Conservation (phyloP, 768 basidiomycete genomes). For the Serendipita sp. region DNA sequence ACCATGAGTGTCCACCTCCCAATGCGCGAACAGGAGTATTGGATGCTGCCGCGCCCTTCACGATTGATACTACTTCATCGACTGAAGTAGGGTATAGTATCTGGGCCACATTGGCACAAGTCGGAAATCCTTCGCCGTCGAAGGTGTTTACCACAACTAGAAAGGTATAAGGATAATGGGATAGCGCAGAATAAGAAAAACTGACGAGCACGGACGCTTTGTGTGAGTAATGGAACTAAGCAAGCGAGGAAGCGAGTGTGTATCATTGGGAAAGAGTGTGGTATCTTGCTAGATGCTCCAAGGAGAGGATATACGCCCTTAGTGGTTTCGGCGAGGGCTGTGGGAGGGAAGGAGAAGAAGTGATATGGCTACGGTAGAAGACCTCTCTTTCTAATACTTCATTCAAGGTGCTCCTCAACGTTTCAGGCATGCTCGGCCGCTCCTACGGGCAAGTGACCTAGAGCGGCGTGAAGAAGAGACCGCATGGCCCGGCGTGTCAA, state of each 20-base stretch:
- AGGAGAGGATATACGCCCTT: no score
- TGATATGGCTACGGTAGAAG: no score
- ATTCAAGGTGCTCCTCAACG: no score
- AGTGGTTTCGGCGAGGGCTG: no score
- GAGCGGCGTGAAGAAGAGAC: no score
- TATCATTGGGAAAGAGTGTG: neutral
- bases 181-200: neutral
- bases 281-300: no score
- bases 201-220: neutral
- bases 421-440: no score
- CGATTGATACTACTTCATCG: constrained; percentile 7
- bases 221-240: neutral
- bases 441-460: no score
- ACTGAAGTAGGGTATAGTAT: constrained; percentile 6
- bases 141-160: constrained; percentile 7
- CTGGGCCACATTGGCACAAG: constrained; percentile 8
- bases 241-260: neutral
- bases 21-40: constrained; percentile 8
- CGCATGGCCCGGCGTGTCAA: no score
- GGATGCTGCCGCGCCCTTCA: constrained; percentile 6
- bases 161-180: neutral
- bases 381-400: no score
- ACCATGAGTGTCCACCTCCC: constrained; percentile 8
- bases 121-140: constrained; percentile 9
- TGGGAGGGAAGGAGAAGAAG: no score